Percentiles rank a stretch among this genome's conserved stretches.
These are phyloP conservation scores for Monosporascus sp. DNA, from an alignment of 2,329 filamentous ascomycete genomes.

Conservation along the genomic window DNA sequence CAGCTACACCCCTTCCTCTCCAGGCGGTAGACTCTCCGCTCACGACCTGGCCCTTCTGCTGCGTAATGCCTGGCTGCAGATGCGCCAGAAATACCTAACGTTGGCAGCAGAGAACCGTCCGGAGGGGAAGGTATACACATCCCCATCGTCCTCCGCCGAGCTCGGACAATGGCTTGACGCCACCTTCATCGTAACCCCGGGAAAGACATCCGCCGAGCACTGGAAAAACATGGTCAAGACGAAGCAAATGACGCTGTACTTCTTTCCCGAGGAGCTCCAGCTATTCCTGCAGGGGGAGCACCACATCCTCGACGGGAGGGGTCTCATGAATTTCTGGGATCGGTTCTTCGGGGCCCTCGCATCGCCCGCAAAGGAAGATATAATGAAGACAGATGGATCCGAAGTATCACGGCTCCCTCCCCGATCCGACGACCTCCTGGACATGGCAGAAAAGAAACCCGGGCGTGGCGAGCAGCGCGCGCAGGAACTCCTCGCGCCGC, in stretches of 20 bases:
- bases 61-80: slow-evolving; percentile 6
- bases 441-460: slow-evolving; percentile 3
- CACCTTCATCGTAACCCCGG: slow-evolving; percentile 5
- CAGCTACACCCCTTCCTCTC: slow-evolving; percentile 1
- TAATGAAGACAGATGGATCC: slow-evolving; percentile 1
- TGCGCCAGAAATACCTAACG: slow-evolving; percentile 5
- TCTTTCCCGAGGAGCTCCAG: slow-evolving; percentile 4
- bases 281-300: slow-evolving; percentile 8
- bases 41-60: slow-evolving; percentile 1
- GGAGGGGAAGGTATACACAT: slow-evolving; percentile 6
- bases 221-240: slow-evolving; percentile 7
- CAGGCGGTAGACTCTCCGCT: neutral
- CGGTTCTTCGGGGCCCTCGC: slow-evolving; percentile 6
- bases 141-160: slow-evolving; percentile 4
- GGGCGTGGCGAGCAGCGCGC: slow-evolving; percentile 7
- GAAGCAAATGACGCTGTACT: slow-evolving; percentile 6
- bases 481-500: slow-evolving; percentile 4
- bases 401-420: slow-evolving; percentile 5
- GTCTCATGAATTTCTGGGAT: slow-evolving; percentile 9
- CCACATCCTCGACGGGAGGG: slow-evolving; percentile 6
- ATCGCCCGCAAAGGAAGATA: neutral
- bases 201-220: slow-evolving; percentile 2
- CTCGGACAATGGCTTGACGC: slow-evolving; percentile 4
- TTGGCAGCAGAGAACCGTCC: slow-evolving; percentile 5
- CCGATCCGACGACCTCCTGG: slow-evolving; percentile 8